phyloP scores from a whole-genome alignment of 1,284 basidiomycete genomes.

The Calocybe gambosa region DNA sequence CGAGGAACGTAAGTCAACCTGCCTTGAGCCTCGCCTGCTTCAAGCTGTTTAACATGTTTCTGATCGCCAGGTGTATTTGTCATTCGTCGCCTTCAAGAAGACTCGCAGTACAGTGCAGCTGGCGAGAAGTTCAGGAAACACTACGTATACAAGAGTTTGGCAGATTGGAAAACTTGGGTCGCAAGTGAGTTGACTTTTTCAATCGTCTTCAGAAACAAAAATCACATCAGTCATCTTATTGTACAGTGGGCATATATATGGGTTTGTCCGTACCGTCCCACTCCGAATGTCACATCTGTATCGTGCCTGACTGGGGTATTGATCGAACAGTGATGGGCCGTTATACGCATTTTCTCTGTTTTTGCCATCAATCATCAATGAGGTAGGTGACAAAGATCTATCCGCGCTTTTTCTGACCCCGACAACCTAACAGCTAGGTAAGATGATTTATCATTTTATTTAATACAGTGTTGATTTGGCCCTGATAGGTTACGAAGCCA shows the following conservation, averaged over 20 bases:
- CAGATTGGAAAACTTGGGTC: slow-evolving; percentile 72
- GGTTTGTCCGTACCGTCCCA: slow-evolving; percentile 33
- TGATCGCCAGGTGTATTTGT: slow-evolving; percentile 46
- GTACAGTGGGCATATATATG: slow-evolving; percentile 52
- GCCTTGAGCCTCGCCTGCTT: not conserved
- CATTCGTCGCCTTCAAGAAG: slow-evolving; percentile 58
- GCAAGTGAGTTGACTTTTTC: slow-evolving; percentile 40
- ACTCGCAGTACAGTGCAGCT: slow-evolving; percentile 64
- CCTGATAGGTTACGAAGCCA: slow-evolving; percentile 55
- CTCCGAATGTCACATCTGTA: slow-evolving; percentile 21
- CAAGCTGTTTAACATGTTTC: slow-evolving; percentile 20
- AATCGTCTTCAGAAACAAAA: not conserved
- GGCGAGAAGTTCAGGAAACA: slow-evolving; percentile 58
- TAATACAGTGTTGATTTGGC: no score
- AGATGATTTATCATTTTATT: slow-evolving; percentile 21
- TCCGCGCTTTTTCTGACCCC: not conserved
- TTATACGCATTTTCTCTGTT: slow-evolving; percentile 70
- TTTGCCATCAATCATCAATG: slow-evolving; percentile 58
- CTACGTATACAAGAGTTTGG: slow-evolving; percentile 54
- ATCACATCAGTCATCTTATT: slow-evolving; percentile 1
- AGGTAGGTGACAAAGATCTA: slow-evolving; percentile 29
- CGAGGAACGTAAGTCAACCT: slow-evolving; percentile 45
- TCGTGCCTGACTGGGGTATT: slow-evolving; percentile 5
- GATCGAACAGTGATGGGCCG: slow-evolving; percentile 42
- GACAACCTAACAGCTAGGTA: slow-evolving; percentile 19